Evolutionary conservation across 768 basidiomycete genomes (phyloP).

Genomic region (Phlegmacium glaucopus): DNA sequence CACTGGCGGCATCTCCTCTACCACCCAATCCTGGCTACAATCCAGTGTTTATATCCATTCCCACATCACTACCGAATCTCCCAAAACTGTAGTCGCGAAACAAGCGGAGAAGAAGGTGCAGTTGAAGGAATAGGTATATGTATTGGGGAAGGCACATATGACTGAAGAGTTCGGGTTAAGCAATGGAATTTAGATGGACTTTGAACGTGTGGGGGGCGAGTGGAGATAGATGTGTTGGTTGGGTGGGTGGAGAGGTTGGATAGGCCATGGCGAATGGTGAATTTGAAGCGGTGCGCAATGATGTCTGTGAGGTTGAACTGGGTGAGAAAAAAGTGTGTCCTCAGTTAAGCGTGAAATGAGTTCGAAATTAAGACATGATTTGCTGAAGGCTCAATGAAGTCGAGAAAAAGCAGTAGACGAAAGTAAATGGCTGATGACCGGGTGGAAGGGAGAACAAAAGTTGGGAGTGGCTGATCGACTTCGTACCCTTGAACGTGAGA

Average conservation of each 20-base stretch:
- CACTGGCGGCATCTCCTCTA: no score
- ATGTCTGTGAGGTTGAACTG: no score
- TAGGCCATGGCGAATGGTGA: neutral
- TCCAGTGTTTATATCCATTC: neutral
- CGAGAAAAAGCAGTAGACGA: no score
- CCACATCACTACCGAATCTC: constrained; percentile 27
- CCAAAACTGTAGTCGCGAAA: constrained; percentile 49
- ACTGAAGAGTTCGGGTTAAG: constrained; percentile 50
- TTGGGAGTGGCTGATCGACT: no score
- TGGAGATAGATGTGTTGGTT: neutral
- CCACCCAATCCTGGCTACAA: no score
- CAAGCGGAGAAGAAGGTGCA: constrained; percentile 44
- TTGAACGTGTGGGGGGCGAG: constrained; percentile 1
- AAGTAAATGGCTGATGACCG: no score
- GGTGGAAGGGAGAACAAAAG: no score
- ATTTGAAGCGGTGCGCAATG: neutral
- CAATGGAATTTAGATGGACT: constrained; percentile 45
- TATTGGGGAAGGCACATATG: constrained; percentile 48
- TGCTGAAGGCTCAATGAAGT: no score
- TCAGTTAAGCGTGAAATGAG: no score
- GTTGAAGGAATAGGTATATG: constrained; percentile 46
- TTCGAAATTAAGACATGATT: no score
- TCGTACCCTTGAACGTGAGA: no score
- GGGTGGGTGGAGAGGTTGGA: neutral
- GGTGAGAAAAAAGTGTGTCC: no score